Base-by-base conservation (phyloP, 2,329 filamentous ascomycete genomes). In the Neonectria sp. region DNA sequence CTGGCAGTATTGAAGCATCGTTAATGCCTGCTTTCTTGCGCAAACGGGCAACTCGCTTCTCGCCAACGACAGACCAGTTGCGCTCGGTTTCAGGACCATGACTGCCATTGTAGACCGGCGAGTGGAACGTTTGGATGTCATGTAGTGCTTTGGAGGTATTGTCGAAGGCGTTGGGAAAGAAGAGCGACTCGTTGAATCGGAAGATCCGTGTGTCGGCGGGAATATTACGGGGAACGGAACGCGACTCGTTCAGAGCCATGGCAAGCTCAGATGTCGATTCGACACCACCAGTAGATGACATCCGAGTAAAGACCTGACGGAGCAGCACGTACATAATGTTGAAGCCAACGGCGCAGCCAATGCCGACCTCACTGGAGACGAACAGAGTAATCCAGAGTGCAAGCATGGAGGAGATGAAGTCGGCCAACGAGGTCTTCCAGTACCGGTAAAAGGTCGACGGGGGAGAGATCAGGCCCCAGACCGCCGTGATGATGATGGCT, bases 401-500 rank as follows among this genome's bases (percentile, higher is more conserved):
- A 33, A 92, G 82, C 86, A 91, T 89, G 31, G 87, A 85, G 0
- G 88, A 86, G 59, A 90, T 84, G 71, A 92, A 92, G 77, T 92
- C 90, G 15, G 89, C 86, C 4, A 92, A 83, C 0, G 89, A 91
- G 2, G 89, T 88, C 69, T 87, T 87, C 88, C 89, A 92, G 79
- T 89, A 91, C 15, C 83, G 82, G 77, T 90, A 90, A 75, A 92
- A 91, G 11, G 87, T 83, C 3, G 82, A 85, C 0, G 89, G 85
- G 0, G 88, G 84, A 0, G 87, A 86, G 51, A 92, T 88, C 7
- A 92, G 82, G 45, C 89, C 88, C 79, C 87, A 87, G 0, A 92
- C 89, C 6, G 90, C 90, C 66, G 87, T 89, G 70, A 92, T 91
- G 69, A 92, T 91, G 67, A 92, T 91, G 3, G 89, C 90, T 1